Base-by-base conservation (phyloP, 305 asterid species). In the Plantago coronopus region DNA sequence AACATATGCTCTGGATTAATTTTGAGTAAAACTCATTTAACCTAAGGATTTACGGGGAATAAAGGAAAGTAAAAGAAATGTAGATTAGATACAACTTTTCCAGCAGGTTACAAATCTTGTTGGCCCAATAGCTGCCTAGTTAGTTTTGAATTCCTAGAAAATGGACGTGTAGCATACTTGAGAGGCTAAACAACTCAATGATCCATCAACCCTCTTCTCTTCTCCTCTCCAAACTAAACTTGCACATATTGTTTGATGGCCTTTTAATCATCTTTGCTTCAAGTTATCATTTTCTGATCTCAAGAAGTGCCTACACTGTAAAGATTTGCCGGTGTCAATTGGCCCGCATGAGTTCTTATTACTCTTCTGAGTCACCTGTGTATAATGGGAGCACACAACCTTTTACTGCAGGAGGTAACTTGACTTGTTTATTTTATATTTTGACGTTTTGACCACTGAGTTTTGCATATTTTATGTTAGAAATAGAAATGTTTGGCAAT, bases 311-410 rank as follows among this genome's bases (percentile, higher is more conserved):
- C 23, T 47, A 6, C 59, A 88, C 95, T 70, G 86, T 89, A 61
- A 89, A 87, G 87, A 87, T 83, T 65, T 85, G 87, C 7, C 81
- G 97, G 62, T 87, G 90, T 74, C 97, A 89, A 77, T 70, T 89
- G 74, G 91, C 95, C 7, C 79, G 71, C 16, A 50, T 44, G 56
- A 93, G 89, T 81, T 54, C 85, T 3, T 89, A 87, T 72, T 93
- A 89, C 77, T 82, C 94, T 57, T 64, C 82, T 22, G 88, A 85
- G 57, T 74, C 91, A 48, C 99, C 99, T 5, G 67, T 70, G 48
- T 66, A 69, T 37, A 79, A 89, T 74, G 97, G 96, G 48, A 74
- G 79, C 48, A 81, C 76, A 63, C 80, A 74, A 62, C 90, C 90
- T 55, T 74, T 79, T 68, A 71, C 81, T 43, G 56, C 69, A 10